Evolutionary conservation across 2,329 filamentous ascomycete species (phyloP).

Genomic region (Alternaria sp.): DNA sequence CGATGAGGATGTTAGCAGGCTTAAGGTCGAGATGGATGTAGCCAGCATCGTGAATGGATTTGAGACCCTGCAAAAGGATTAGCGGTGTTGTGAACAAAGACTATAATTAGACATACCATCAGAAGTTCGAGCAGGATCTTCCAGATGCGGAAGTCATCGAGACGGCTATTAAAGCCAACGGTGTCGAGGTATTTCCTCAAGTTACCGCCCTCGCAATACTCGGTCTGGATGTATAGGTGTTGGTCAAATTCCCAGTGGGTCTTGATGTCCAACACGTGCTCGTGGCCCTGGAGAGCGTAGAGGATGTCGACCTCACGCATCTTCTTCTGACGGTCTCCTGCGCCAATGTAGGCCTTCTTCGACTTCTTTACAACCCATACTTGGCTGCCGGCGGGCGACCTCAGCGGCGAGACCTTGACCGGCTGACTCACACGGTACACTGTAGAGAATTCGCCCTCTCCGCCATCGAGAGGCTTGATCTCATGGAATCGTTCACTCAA

Average conservation of each 20-base stretch:
- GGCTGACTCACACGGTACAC: conserved; percentile 79
- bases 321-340: conserved; percentile 80
- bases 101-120: conserved; percentile 64
- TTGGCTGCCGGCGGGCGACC: conserved; percentile 38
- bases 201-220: conserved; percentile 94
- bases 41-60: conserved; percentile 86
- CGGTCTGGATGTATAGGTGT: conserved; percentile 94
- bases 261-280: conserved; percentile 84
- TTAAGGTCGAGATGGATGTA: conserved; percentile 88
- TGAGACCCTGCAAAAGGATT: conserved; percentile 70
- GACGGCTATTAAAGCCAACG: conserved; percentile 79
- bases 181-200: conserved; percentile 84
- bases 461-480: conserved; percentile 71
- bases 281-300: conserved; percentile 75
- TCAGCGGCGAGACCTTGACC: conserved; percentile 34
- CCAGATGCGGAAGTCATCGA: conserved; percentile 98
- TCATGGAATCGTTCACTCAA: conserved; percentile 79
- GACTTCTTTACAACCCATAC: conserved; percentile 96
- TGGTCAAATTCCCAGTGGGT: conserved; percentile 87
- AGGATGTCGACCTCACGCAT: conserved; percentile 84
- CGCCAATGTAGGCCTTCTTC: conserved; percentile 77
- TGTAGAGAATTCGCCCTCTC: conserved; percentile 89
- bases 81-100: conserved; percentile 13
- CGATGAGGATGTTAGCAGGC: conserved; percentile 82
- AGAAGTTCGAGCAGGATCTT: conserved; percentile 91